phyloP scores from a whole-genome alignment of 2,329 filamentous ascomycete genomes.

The Botrytis fragariae region DNA sequence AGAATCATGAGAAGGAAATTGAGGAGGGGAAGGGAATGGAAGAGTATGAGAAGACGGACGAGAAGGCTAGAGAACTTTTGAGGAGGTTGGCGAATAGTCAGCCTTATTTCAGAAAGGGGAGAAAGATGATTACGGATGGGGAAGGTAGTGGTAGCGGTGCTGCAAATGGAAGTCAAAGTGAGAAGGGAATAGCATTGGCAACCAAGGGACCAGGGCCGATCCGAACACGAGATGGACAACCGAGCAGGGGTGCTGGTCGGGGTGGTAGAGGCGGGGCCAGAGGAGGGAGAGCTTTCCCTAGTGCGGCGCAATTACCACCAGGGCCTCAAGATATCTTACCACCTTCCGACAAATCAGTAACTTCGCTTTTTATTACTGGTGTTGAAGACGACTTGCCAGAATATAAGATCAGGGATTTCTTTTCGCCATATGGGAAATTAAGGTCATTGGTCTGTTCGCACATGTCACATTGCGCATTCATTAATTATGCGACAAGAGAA shows the following conservation, averaged over 20 bases:
- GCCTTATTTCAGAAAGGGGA: slow-evolving; percentile 89
- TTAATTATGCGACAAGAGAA: slow-evolving; percentile 86
- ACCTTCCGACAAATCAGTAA: slow-evolving; percentile 79
- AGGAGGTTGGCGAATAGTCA: slow-evolving; percentile 85
- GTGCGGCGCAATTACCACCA: slow-evolving; percentile 71
- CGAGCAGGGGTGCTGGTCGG: slow-evolving; percentile 39
- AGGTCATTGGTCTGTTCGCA: slow-evolving; percentile 94
- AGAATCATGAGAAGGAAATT: slow-evolving; percentile 93
- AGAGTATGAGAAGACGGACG: slow-evolving; percentile 94
- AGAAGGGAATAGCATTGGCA: slow-evolving; percentile 41
- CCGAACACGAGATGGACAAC: slow-evolving; percentile 66
- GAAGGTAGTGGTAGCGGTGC: slow-evolving; percentile 6
- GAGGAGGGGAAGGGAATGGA: slow-evolving; percentile 87
- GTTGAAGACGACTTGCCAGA: slow-evolving; percentile 96
- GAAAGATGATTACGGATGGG: slow-evolving; percentile 54
- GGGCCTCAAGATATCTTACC: slow-evolving; percentile 83
- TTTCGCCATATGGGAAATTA: slow-evolving; percentile 83
- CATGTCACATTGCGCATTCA: slow-evolving; percentile 93
- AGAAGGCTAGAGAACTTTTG: slow-evolving; percentile 88
- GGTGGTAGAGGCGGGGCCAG: slow-evolving; percentile 43
- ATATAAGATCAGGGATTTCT: slow-evolving; percentile 85
- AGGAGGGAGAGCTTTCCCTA: slow-evolving; percentile 59
- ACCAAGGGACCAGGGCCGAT: slow-evolving; percentile 71
- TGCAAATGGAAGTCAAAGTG: slow-evolving; percentile 41
- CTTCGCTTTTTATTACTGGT: slow-evolving; percentile 90